Evolutionary conservation across 108 stramenopile genomes (phyloP), one percentile per base, ranked within the genome.

Genomic region (Aurantiochytrium sp.): DNA sequence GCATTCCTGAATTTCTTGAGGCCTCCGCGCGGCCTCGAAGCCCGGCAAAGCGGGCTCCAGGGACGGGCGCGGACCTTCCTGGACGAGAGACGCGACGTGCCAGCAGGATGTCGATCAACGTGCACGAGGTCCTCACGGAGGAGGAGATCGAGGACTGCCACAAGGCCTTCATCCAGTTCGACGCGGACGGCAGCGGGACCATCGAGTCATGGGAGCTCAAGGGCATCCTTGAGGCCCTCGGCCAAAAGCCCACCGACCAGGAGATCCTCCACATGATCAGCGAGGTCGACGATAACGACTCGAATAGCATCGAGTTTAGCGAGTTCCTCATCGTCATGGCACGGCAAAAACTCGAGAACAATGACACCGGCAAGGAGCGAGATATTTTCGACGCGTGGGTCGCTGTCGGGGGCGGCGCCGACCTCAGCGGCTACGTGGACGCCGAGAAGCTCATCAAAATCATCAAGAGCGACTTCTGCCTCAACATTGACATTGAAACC

Each of bases 101-200:
- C 1, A 24, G 39, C 21, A 81, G 45, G 32, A 81, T 81, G 73
- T 81, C 73, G 42, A 81, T 81, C 73, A 81, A 81, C 45, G 73
- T 81, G 27, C 39, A 81, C 30, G 73, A 81, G 73, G 73, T 81
- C 36, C 73, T 81, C 15, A 48, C 73, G 45, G 73, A 81, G 73
- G 73, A 81, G 30, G 73, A 81, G 73, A 81, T 81, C 45, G 73
- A 81, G 73, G 73, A 81, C 42, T 81, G 73, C 73, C 73, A 81
- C 73, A 81, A 81, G 73, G 73, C 73, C n/a, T 81, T 81, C 73
- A 81, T 81, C 24, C 73, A 81, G 73, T 81, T 81, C 24, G 73
- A 81, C 45, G 73, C 73, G 24, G 73, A 81, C 45, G 42, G 45
- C 12, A 81, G 73, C 45, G 73, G 73, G 12, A 81, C 73, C 42